Evolutionary conservation across 495 filamentous ascomycete species (phyloP), one percentile per base, ranked within the genome.

Genomic region (Penicillium canariense): DNA sequence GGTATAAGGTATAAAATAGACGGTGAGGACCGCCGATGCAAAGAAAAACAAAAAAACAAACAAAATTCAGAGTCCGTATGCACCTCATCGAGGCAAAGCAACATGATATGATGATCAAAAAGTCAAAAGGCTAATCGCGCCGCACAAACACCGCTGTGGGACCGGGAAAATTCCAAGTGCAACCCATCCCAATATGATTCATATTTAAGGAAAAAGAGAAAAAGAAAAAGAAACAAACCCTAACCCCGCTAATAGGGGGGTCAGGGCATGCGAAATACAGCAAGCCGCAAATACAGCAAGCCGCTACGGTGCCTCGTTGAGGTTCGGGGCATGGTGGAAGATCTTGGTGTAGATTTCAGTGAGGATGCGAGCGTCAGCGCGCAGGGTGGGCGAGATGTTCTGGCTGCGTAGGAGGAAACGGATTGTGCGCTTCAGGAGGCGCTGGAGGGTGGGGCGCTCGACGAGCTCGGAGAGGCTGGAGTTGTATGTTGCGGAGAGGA

Each of bases 401-500:
- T 78, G 75, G 45, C 84, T 81, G 42, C 77, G 66, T 15, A 77
- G 68, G 45, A 94, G 81, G 58, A 96, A 87, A 1, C 63, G 64
- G 50, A 94, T 90, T 2, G 91, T 96, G 34, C 84, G 81, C 40
- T 65, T 65, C 31, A 82, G 68, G 3, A 82, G 71, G 4, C 65
- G 55, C 2, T 73, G 75, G 3, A 95, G 73, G 3, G 64, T 63
- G 0, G 77, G 63, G 43, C 65, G 64, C 8, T 78, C 62, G 39
- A 93, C 77, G 17, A 81, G 75, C 8, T 70, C 61, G 2, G 60
- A 63, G 0, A 91, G 80, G 28, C 76, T 44, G 52, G 82, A 71
- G 85, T 81, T 68, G 67, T 83, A 93, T 4, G 85, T 88, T 1
- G 93, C 91, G 18, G 89, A 83, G 2, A 98, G 83, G 5, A 92